These are phyloP conservation scores for Penicillium brasilianum DNA, from an alignment of 2,329 filamentous ascomycete genomes.

Conservation along the genomic window DNA sequence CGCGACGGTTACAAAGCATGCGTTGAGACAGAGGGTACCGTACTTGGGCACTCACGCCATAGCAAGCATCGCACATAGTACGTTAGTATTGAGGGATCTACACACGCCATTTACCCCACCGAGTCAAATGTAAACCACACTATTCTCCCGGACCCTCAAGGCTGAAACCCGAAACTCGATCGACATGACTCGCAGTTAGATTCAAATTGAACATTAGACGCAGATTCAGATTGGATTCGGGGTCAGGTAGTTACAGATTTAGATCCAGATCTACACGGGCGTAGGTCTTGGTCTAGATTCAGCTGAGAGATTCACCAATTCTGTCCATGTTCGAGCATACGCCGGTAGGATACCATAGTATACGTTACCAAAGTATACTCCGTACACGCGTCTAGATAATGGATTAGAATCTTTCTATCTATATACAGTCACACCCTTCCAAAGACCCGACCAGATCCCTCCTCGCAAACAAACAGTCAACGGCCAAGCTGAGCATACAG, in stretches of 20 bases:
- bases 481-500: not conserved
- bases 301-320: not conserved
- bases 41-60: not conserved
- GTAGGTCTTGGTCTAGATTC: not conserved
- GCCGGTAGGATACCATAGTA: too few species aligned
- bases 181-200: not conserved
- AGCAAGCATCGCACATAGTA: not conserved
- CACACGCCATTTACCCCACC: not conserved
- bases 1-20: not conserved
- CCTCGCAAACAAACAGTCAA: not conserved
- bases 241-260: not conserved
- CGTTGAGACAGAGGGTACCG: not conserved
- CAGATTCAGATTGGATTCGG: not conserved
- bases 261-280: not conserved
- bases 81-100: not conserved
- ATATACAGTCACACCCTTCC: not conserved
- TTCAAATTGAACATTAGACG: not conserved
- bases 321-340: not conserved
- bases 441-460: not conserved
- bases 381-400: not conserved
- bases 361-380: too few species aligned
- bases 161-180: conserved; percentile 11
- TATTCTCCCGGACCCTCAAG: conserved; percentile 5
- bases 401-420: not conserved
- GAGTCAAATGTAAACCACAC: not conserved